phyloP scores from a whole-genome alignment of 805 yeast genomes.

The Saturnispora sanitii region DNA sequence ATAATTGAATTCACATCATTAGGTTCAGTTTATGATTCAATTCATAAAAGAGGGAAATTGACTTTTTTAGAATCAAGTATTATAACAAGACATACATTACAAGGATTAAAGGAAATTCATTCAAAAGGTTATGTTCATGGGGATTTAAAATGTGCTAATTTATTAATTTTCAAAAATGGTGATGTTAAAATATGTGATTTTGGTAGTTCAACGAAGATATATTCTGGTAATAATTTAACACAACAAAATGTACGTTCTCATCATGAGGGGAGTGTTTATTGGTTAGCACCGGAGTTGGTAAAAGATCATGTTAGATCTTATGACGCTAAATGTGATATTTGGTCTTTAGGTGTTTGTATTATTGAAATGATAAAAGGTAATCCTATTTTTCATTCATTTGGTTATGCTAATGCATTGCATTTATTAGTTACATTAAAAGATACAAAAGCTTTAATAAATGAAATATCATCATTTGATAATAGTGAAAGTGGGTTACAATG shows the following conservation, averaged over 20 bases:
- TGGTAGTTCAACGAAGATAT: conserved; percentile 29
- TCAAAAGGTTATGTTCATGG: conserved; percentile 69
- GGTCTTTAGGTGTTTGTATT: conserved; percentile 94
- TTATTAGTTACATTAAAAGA: conserved; percentile 69
- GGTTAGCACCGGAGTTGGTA: conserved; percentile 98
- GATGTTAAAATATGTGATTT: conserved; percentile 65
- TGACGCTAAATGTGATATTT: conserved; percentile 79
- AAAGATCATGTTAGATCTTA: conserved; percentile 40
- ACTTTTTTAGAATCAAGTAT: not conserved
- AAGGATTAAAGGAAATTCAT: not conserved
- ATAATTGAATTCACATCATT: conserved; percentile 39
- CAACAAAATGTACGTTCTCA: conserved; percentile 28
- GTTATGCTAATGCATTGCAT: conserved; percentile 72
- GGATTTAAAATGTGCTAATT: conserved; percentile 70
- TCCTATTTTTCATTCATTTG: conserved; percentile 77
- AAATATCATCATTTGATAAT: too few species aligned
- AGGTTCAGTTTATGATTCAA: conserved; percentile 2
- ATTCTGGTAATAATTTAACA: not conserved
- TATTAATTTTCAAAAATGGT: conserved; percentile 41
- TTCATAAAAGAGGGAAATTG: not conserved
- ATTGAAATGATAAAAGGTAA: conserved; percentile 76
- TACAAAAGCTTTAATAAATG: conserved; percentile 51
- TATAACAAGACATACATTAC: not conserved
- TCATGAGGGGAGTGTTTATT: conserved; percentile 82
- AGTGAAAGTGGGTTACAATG: too few species aligned